Base-by-base conservation (phyloP, 2,329 filamentous ascomycete species). In the Aspergillus novofumigatus region DNA sequence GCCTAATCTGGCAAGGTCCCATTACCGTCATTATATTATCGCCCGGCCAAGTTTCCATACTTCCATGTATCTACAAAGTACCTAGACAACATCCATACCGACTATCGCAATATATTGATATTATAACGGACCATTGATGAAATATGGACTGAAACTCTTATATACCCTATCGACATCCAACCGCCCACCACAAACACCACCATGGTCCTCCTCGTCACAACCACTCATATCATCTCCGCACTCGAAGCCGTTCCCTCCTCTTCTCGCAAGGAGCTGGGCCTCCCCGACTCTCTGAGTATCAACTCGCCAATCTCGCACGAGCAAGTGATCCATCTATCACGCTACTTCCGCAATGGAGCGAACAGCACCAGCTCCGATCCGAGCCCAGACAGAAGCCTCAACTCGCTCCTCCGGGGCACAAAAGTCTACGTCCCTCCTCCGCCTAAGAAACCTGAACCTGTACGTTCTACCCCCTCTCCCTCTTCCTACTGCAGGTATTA, bases 371-470 rank as follows among this genome's bases (percentile, higher is more conserved):
- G 8, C 8, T 52, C 49, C 10, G 49, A 45, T 8, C 51, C 28
- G 20, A 45, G 20, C 4, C 54, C 51, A 7, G 35, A 55, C 14
- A 61, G 76, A 57, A 84, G 80, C 17, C 80, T 97, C 11, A 88
- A 93, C 63, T 69, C 77, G 35, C 82, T 97, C 32, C 80, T 97
- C 9, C 83, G 79, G 55, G 90, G 91, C 49, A 85, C 91, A 26
- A 81, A 71, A 54, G 77, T 95, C 61, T 95, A 95, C 73, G 74
- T 86, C 9, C 84, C 90, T n/a, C 91, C 92, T n/a, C 88, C 90
- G 14, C 83, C 87, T 4, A 86, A 88, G 4, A 96, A 92, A 69
- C 83, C 86, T 2, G 87, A 92, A 69, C 89, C 88, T 11, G 90
- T 93, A 78, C 60, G 84, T 77, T 4, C 32, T 41, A 35, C 21